Conservation (phyloP, 768 basidiomycete genomes). For the Boletus eberwhitei region DNA sequence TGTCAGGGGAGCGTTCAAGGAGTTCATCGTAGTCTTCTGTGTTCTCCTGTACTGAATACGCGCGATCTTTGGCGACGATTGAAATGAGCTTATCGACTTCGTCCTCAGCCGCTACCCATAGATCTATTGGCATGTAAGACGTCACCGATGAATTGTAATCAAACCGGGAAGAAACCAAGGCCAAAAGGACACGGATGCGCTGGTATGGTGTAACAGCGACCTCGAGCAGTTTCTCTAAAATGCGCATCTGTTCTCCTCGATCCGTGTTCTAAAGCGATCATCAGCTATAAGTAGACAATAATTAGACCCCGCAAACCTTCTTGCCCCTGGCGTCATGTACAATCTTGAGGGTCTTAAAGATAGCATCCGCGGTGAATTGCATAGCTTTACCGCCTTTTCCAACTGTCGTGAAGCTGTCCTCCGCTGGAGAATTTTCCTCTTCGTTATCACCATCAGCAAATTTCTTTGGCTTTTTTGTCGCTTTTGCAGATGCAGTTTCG, state of each 20-base stretch:
- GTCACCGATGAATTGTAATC: conserved; percentile 91
- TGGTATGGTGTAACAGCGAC: conserved; percentile 89
- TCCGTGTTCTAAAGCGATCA: conserved; percentile 77
- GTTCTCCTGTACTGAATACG: conserved; percentile 82
- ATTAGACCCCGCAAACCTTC: conserved; percentile 60
- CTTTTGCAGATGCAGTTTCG: conserved; percentile 35
- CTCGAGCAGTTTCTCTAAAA: conserved; percentile 81
- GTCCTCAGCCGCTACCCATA: conserved; percentile 82
- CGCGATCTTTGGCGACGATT: conserved; percentile 65
- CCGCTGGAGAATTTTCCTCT: conserved; percentile 37
- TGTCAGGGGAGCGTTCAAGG: conserved; percentile 72
- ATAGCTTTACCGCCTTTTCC: conserved; percentile 85
- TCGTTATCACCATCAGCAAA: conserved; percentile 36
- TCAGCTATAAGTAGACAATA: conserved; percentile 8
- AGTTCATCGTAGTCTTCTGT: conserved; percentile 92
- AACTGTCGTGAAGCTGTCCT: conserved; percentile 83
- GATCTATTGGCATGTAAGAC: conserved; percentile 87
- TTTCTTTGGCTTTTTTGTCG: conserved; percentile 38
- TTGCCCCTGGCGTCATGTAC: conserved; percentile 94
- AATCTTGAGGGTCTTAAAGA: conserved; percentile 89
- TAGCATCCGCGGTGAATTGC: conserved; percentile 76
- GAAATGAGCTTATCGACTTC: conserved; percentile 88
- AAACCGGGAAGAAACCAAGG: conserved; percentile 91
- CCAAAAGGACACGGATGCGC: conserved; percentile 89
- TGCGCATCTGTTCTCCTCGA: conserved; percentile 89